Conservation (phyloP, 2,329 filamentous ascomycete genomes). For the Aspergillus sp. region DNA sequence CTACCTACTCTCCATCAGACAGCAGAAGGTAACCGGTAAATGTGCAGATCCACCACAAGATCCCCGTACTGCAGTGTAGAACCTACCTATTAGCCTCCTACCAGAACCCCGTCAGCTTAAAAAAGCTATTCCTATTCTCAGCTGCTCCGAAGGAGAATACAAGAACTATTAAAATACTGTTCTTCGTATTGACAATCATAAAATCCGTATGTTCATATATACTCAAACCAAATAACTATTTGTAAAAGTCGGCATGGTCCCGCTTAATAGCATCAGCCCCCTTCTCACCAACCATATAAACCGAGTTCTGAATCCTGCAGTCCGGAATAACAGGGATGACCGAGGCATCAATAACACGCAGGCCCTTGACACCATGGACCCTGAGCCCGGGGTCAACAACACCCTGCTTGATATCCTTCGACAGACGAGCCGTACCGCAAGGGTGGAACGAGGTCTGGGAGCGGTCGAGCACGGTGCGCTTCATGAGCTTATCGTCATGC, state of each 20-base stretch:
- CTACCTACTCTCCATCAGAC: no score
- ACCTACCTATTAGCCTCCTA: no score
- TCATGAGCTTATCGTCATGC: conserved; percentile 57
- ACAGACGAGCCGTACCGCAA: conserved; percentile 56
- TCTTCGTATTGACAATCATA: no score
- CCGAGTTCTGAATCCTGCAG: conserved; percentile 60
- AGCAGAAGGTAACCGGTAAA: no score
- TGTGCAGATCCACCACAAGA: no score
- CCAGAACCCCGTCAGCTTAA: no score
- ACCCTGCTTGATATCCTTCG: conserved; percentile 42
- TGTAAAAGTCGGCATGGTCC: conserved; percentile 24
- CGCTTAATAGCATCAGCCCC: conserved; percentile 30
- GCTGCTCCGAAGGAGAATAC: no score
- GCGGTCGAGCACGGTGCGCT: conserved; percentile 55
- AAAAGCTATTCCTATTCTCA: no score
- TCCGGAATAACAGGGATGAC: conserved; percentile 56
- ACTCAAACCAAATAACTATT: not conserved
- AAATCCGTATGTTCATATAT: no score
- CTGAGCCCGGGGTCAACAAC: conserved; percentile 45
- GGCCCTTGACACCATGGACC: conserved; percentile 54
- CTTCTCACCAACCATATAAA: conserved; percentile 61
- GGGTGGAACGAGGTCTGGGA: conserved; percentile 38
- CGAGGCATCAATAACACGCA: conserved; percentile 58
- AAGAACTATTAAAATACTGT: no score
- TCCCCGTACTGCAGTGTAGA: no score